Base-by-base conservation (phyloP, 1,139 yeast species). In the Hyphopichia fennica region DNA sequence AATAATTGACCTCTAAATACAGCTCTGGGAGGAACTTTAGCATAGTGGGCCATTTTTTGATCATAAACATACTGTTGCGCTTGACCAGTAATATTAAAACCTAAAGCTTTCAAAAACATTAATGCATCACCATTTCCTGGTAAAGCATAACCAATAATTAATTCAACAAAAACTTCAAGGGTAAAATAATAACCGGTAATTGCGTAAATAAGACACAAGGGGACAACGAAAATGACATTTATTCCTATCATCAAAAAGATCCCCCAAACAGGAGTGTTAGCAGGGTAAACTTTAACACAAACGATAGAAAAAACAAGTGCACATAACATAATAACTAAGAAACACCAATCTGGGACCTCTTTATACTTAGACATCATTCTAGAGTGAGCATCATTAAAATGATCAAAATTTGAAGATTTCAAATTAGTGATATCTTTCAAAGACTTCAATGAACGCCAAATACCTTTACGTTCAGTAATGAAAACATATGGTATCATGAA, bases 271-370 rank as follows among this genome's bases (percentile, higher is more conserved):
- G 79, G 78, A 40, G 75, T 65, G 29, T 69, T 64, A 6, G 73
- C 60, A n/a, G 72, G 53, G 48, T 72, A 76, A 5, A 64, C 62
- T 46, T 69, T 57, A 13, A 76, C 67, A 33, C 72, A 65, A 2
- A 73, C 47, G 25, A 77, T 65, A 3, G 77, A 81, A 42, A 77
- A 60, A 2, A 62, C 66, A 3, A 77, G 52, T 2, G 83, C 69
- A 15, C 69, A 44, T 16, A 72, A 45, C 37, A 79, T 55, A 17
- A 79, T 67, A 6, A 62, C 41, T 25, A 75, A 48, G 48, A 73
- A 80, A 75, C 79, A 79, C 72, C 74, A 72, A 41, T 77, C 79
- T n/a, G 84, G 84, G 11, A 77, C 83, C 47, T 80, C 85, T 33
- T 65, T 65, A 54, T 77, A 77, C 22, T 60, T 57, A n/a, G 67